Evolutionary conservation across 148 eudicot species (phyloP), one percentile per base, ranked within the genome.

Genomic region (Camellia sinensis): DNA sequence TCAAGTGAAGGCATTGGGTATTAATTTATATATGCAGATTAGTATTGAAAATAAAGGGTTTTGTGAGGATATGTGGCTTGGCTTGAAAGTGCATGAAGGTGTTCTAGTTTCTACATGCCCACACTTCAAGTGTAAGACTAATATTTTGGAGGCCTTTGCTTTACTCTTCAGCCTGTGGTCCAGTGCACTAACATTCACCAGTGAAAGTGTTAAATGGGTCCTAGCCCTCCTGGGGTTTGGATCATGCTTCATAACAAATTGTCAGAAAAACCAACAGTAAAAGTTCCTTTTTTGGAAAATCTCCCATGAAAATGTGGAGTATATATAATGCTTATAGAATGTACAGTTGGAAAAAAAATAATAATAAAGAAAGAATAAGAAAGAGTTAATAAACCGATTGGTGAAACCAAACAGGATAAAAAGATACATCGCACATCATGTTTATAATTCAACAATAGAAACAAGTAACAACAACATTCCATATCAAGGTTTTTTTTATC

Each of bases 121-220:
- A 91, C 82, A 84, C 95, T 93, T 92, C 80, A 93, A 92, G 99
- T 86, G 90, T 82, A 93, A 90, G 97, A 83, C 81, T 90, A 87
- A 78, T 78, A 43, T 56, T 83, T 84, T 78, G 76, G 70, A 89
- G 80, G 83, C 82, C 87, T 85, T 92, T 90, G 97, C 99, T 96
- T 96, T 94, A 96, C 99, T 96, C 99, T 85, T 92, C 80, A 86
- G 83, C 1, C 57, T 19, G 22, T 17, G 72, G 80, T 64, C 44
- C 70, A 19, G 21, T 45, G 17, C 72, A 64, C 71, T 65, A 46
- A 67, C 79, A 65, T 64, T 77, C 57, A 46, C 59, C 71, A 64
- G 78, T 59, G 52, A 57, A 77, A 64, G 3, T 44, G 71, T 77
- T 45, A 53, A 72, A 22, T 18, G 60, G 43, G 21, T 53, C 76